These are phyloP conservation scores for Pythium brassicae DNA, from an alignment of 352 stramenopile genomes.

Conservation along the genomic window DNA sequence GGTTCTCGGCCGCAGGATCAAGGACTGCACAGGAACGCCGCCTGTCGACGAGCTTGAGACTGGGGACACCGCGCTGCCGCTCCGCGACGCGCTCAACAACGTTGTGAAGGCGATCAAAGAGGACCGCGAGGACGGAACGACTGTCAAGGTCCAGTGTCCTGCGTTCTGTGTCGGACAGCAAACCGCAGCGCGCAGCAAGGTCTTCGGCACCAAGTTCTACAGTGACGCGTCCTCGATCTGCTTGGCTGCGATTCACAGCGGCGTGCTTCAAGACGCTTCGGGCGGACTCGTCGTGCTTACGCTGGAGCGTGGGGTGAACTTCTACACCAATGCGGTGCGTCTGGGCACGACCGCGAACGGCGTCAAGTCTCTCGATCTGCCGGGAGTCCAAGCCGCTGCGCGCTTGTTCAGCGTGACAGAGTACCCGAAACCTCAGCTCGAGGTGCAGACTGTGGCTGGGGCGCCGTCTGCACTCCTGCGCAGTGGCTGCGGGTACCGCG, in stretches of 20 bases:
- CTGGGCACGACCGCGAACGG: constrained; percentile 47
- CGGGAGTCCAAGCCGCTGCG: constrained; percentile 24
- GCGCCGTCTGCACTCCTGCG: constrained; percentile 75
- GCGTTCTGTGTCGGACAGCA: constrained; percentile 33
- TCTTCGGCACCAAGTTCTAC: constrained; percentile 79
- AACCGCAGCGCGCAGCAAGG: constrained; percentile 8
- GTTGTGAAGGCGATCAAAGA: constrained; percentile 53
- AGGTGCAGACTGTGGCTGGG: constrained; percentile 91
- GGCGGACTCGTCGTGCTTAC: constrained; percentile 73
- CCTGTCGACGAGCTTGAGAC: constrained; percentile 83
- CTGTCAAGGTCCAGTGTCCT: constrained; percentile 81
- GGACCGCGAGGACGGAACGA: constrained; percentile 86
- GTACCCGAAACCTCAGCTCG: constrained; percentile 50
- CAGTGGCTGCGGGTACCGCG: constrained; percentile 80
- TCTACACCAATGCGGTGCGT: constrained; percentile 14
- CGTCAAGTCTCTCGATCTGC: constrained; percentile 50
- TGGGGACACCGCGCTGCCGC: constrained; percentile 38
- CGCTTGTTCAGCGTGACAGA: constrained; percentile 52
- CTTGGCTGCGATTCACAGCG: constrained; percentile 87
- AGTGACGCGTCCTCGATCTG: constrained; percentile 90
- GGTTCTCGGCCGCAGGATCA: constrained; percentile 65
- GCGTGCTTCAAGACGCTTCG: constrained; percentile 44
- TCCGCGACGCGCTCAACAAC: constrained; percentile 15
- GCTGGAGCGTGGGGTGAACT: constrained; percentile 46
- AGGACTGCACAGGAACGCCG: constrained; percentile 90